Conservation (phyloP, 2,329 filamentous ascomycete genomes). For the Verticillium isaacii region DNA sequence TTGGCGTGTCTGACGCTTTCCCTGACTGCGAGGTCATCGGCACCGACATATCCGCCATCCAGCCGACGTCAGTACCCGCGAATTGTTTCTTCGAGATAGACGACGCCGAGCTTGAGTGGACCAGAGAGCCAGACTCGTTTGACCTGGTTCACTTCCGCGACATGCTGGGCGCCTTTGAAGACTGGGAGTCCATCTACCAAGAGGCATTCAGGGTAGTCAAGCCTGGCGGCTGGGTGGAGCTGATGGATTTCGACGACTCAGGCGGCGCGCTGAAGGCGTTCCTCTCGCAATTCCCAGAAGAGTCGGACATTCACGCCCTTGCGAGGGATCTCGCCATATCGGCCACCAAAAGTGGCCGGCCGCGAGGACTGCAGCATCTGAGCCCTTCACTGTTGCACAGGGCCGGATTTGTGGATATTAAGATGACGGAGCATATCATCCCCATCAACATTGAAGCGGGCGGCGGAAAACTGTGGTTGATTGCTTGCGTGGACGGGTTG, state of each 20-base stretch:
- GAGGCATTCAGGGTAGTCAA: slow-evolving; percentile 48
- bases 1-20: slow-evolving; percentile 48
- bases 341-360: slow-evolving; percentile 37
- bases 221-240: slow-evolving; percentile 53
- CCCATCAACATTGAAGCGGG: slow-evolving; percentile 40
- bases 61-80: slow-evolving; percentile 50
- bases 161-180: slow-evolving; percentile 50
- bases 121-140: slow-evolving; percentile 44
- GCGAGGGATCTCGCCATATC: slow-evolving; percentile 36
- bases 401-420: slow-evolving; percentile 47
- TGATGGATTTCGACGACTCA: slow-evolving; percentile 46
- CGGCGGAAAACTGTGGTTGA: slow-evolving; percentile 49
- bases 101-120: slow-evolving; percentile 55
- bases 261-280: slow-evolving; percentile 25
- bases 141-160: slow-evolving; percentile 54
- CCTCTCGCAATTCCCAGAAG: slow-evolving; percentile 34
- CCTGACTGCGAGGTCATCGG: slow-evolving; percentile 53
- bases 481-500: slow-evolving; percentile 44
- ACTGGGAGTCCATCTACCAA: slow-evolving; percentile 51
- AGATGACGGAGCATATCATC: slow-evolving; percentile 41
- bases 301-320: slow-evolving; percentile 39
- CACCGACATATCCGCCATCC: slow-evolving; percentile 55
- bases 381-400: slow-evolving; percentile 38
- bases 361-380: slow-evolving; percentile 39
- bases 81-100: slow-evolving; percentile 58